Evolutionary conservation across 352 stramenopile species (phyloP).

Genomic region (Phytophthora hibernalis): DNA sequence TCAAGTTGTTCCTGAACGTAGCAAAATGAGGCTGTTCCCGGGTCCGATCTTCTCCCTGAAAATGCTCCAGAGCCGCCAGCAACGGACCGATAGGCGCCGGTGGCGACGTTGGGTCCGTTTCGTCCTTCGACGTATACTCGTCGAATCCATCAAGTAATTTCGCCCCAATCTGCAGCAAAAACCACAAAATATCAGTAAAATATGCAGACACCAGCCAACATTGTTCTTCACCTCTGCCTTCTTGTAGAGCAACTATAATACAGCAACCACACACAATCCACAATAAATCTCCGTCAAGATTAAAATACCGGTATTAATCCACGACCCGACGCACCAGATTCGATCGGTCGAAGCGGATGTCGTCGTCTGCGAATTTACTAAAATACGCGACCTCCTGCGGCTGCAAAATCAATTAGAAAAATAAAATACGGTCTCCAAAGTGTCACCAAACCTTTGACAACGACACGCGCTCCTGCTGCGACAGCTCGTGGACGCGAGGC

Average conservation of each 20-base stretch:
- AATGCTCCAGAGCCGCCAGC: constrained; percentile 52
- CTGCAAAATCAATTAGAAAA: constrained; percentile 30
- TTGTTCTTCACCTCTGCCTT: constrained; percentile 24
- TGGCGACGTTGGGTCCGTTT: constrained; percentile 46
- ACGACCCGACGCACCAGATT: constrained; percentile 53
- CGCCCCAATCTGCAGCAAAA: constrained; percentile 43
- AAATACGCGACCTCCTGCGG: constrained; percentile 71
- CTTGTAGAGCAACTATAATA: constrained; percentile 41
- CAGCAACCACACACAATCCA: constrained; percentile 4
- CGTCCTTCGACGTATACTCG: constrained; percentile 56
- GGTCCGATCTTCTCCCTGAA: constrained; percentile 30
- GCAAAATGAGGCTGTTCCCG: constrained; percentile 54
- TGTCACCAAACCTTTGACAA: constrained; percentile 25
- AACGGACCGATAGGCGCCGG: constrained; percentile 63
- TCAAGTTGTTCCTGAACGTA: constrained; percentile 84
- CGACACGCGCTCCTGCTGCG: constrained; percentile 26
- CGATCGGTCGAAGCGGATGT: constrained; percentile 64
- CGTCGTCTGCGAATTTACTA: constrained; percentile 59
- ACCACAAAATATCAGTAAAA: not conserved
- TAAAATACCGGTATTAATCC: not conserved
- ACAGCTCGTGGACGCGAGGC: constrained; percentile 35
- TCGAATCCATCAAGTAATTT: constrained; percentile 74
- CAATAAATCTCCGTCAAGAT: not conserved
- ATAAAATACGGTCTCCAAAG: not conserved
- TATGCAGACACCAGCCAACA: not conserved